These are phyloP conservation scores for Colletotrichum chlorophyti DNA, from an alignment of 2,329 filamentous ascomycete species.

Conservation along the genomic window DNA sequence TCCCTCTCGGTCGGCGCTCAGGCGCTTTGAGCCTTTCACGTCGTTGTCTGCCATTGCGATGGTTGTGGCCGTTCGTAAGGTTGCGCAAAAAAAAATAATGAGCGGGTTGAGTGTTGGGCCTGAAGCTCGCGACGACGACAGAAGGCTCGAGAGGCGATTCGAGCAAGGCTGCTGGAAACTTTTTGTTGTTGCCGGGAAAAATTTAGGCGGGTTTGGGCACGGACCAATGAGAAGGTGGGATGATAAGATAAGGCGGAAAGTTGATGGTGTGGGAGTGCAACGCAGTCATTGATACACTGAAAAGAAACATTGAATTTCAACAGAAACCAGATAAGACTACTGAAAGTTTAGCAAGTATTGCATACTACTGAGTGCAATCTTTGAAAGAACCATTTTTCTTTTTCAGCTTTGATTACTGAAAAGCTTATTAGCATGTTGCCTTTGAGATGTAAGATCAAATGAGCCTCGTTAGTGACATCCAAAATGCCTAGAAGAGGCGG, in stretches of 20 bases:
- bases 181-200: conserved; percentile 28
- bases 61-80: not conserved
- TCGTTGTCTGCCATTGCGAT: conserved; percentile 47
- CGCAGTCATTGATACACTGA: not conserved
- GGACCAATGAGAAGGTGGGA: conserved; percentile 17
- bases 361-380: too few species aligned
- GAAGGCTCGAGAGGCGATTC: not conserved
- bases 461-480: not conserved
- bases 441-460: too few species aligned
- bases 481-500: too few species aligned
- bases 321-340: too few species aligned
- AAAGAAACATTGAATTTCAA: not conserved
- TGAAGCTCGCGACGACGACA: conserved; percentile 16
- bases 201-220: conserved; percentile 19
- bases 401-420: too few species aligned
- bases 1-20: conserved; percentile 51
- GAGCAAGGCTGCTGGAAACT: conserved; percentile 20
- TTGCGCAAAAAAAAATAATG: not conserved
- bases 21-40: conserved; percentile 48
- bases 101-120: conserved; percentile 10
- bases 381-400: too few species aligned
- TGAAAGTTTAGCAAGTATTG: too few species aligned
- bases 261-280: conserved; percentile 1
- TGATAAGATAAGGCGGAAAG: conserved; percentile 24
- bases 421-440: too few species aligned